Percentiles rank a stretch among this genome's conserved stretches.
Conservation (phyloP, 768 basidiomycete genomes). For the Dendrothele bispora region DNA sequence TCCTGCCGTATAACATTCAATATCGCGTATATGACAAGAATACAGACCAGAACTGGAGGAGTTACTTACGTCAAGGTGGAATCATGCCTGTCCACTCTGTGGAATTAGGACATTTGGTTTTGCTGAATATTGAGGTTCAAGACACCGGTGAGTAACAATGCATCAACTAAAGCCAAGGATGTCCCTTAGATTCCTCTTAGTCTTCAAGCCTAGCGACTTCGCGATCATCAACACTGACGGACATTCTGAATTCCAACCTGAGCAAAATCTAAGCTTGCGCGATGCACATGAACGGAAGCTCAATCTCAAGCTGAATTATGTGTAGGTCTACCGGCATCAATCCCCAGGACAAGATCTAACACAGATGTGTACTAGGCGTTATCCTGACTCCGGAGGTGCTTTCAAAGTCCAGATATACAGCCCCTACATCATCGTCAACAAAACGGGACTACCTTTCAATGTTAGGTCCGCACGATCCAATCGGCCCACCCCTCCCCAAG, state of each 20-base stretch:
- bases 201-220: conserved; percentile 92
- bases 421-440: conserved; percentile 90
- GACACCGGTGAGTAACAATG: conserved; percentile 67
- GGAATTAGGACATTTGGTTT: conserved; percentile 84
- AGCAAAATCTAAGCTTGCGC: conserved; percentile 66
- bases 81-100: conserved; percentile 97
- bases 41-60: conserved; percentile 90
- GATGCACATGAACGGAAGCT: conserved; percentile 78
- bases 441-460: conserved; percentile 82
- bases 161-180: background rate
- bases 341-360: background rate
- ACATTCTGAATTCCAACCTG: conserved; percentile 85
- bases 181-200: conserved; percentile 36
- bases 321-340: conserved; percentile 50
- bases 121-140: conserved; percentile 88
- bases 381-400: conserved; percentile 89
- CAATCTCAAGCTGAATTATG: conserved; percentile 82
- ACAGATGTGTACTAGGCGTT: conserved; percentile 47
- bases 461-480: conserved; percentile 64
- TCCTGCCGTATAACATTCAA: conserved; percentile 90
- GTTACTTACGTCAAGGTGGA: conserved; percentile 90
- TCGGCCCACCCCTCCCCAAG: conserved; percentile 64
- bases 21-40: conserved; percentile 98
- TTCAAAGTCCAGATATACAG: conserved; percentile 95
- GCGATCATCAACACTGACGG: conserved; percentile 96